A percentile compares a stretch with the other conserved stretches of the same genome.
Evolutionary conservation across 176 grass and related monocot genomes (phyloP).

Genomic region (maize (Zea mays)): DNA sequence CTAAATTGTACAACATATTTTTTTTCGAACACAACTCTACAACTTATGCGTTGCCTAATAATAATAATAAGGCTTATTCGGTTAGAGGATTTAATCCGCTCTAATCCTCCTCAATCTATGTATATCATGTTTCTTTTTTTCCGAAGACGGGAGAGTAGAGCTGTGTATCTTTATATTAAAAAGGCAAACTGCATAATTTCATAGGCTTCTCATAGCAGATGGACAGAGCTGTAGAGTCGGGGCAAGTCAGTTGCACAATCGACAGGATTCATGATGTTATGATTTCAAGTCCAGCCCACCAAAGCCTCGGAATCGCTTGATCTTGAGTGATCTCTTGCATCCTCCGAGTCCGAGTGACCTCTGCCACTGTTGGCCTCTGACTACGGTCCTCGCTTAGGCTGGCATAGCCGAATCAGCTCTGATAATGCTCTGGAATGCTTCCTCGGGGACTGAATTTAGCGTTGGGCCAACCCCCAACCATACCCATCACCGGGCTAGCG

Average conservation of each 20-base stretch:
- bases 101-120: no score
- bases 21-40: not conserved
- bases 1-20: not conserved
- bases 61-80: no score
- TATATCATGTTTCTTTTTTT: no score
- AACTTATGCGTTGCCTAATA: no score
- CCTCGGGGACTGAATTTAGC: constrained; percentile 56
- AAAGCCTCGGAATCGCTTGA: constrained; percentile 57
- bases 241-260: not conserved
- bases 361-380: constrained; percentile 53
- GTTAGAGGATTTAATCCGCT: no score
- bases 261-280: constrained; percentile 37
- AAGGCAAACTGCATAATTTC: constrained; percentile 35
- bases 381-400: constrained; percentile 47
- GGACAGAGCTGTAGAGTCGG: not conserved
- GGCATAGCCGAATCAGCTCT: constrained; percentile 61
- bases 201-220: not conserved
- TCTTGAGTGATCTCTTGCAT: constrained; percentile 68
- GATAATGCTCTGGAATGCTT: constrained; percentile 50
- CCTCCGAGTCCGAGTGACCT: constrained; percentile 43
- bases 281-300: constrained; percentile 96
- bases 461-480: constrained; percentile 81
- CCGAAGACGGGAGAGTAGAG: no score
- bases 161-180: no score
- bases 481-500: constrained; percentile 49